These are phyloP conservation scores for Metarhizium sp. DNA, from an alignment of 2,329 filamentous ascomycete genomes.

Conservation along the genomic window DNA sequence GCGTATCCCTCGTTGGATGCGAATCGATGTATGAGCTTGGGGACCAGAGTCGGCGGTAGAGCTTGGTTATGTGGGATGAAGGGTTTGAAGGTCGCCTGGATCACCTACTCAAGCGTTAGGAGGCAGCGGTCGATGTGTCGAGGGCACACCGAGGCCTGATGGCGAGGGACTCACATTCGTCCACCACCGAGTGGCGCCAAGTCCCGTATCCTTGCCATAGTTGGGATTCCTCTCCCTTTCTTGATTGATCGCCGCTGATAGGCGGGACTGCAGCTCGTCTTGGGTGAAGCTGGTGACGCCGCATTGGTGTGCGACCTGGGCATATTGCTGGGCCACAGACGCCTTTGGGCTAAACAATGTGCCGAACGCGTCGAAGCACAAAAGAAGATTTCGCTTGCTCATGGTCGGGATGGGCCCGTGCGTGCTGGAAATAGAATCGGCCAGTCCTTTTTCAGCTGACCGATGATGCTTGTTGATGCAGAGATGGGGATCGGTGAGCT, in stretches of 20 bases:
- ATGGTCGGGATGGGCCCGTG: constrained; percentile 1
- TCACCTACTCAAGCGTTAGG: constrained; percentile 30
- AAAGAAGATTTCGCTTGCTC: constrained; percentile 34
- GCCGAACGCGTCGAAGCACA: constrained; percentile 58
- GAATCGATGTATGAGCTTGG: constrained; percentile 42
- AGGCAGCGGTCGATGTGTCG: too few species aligned
- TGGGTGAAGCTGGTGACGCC: constrained; percentile 35
- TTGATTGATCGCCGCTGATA: constrained; percentile 35
- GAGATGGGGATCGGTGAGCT: too few species aligned
- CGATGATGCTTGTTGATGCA: too few species aligned
- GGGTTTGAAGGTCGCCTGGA: constrained; percentile 41
- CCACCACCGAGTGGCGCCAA: constrained; percentile 50
- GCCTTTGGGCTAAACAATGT: constrained; percentile 47
- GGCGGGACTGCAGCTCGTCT: constrained; percentile 25
- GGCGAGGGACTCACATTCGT: constrained; percentile 34
- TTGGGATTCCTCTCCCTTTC: constrained; percentile 42
- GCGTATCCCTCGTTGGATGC: constrained; percentile 42
- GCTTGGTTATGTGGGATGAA: constrained; percentile 20
- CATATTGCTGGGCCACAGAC: constrained; percentile 45
- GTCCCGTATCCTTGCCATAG: constrained; percentile 43
- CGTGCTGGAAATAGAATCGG: too few species aligned
- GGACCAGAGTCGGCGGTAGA: constrained; percentile 35
- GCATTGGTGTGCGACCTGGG: constrained; percentile 36
- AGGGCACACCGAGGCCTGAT: too few species aligned
- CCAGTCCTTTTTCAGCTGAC: too few species aligned